Evolutionary conservation across 2,329 filamentous ascomycete genomes (phyloP).

Genomic region (Aspergillus ochraceoroseus): DNA sequence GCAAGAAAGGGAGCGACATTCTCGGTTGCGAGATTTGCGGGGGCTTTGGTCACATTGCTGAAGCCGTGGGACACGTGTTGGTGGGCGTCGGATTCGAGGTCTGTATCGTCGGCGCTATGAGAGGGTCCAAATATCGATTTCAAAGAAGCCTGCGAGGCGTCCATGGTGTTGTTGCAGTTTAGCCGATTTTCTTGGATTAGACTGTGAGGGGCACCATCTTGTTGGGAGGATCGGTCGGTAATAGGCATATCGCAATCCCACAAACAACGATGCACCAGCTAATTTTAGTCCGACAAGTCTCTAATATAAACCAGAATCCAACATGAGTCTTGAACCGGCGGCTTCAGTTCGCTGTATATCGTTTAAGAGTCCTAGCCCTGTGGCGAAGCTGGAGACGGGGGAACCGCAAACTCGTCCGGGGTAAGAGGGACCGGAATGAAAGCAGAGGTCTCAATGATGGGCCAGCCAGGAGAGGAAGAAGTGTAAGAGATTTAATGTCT

Average conservation of each 20-base stretch:
- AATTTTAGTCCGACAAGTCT: constrained; percentile 3
- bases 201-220: constrained; percentile 1
- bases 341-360: too few relatives aligned
- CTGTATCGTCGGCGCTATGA: constrained; percentile 16
- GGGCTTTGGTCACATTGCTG: constrained; percentile 40
- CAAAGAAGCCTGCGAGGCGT: constrained; percentile 14
- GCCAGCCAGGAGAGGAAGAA: too few relatives aligned
- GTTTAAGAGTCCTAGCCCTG: too few relatives aligned
- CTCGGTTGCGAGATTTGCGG: constrained; percentile 63
- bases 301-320: too few relatives aligned
- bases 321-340: too few relatives aligned
- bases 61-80: constrained; percentile 25
- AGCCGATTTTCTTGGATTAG: constrained; percentile 8
- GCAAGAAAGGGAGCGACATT: constrained; percentile 83
- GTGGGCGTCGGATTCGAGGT: constrained; percentile 23
- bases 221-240: not conserved
- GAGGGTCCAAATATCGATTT: constrained; percentile 24
- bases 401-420: too few relatives aligned
- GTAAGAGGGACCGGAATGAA: too few relatives aligned
- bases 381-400: too few relatives aligned
- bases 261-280: not conserved
- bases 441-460: too few relatives aligned
- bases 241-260: too few relatives aligned
- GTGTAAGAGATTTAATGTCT: too few relatives aligned
- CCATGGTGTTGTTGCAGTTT: not conserved